Evolutionary conservation across 805 yeast species (phyloP), one percentile per base, ranked within the genome.

Genomic region (Diddensiella transvaalensis): DNA sequence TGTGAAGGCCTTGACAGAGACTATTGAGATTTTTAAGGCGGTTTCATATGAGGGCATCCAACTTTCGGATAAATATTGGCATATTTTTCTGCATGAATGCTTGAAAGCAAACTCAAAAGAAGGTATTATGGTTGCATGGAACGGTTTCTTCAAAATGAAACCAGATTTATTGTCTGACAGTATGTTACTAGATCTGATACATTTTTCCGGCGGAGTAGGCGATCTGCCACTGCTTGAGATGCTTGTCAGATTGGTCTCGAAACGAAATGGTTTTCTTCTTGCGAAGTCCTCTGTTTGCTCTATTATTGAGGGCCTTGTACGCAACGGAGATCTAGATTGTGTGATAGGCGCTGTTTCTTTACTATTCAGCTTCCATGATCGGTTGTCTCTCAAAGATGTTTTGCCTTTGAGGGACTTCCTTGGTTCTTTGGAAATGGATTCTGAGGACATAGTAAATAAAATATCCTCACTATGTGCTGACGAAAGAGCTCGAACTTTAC

Each of bases 401-500:
- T 6, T 17, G 8, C 17, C 21, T 8, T 8, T 35, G 8, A 8
- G 21, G 38, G 38, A 13, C 21, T 35, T 35, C 17, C 17, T 35
- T 35, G 38, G 38, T 18, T 10, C 15, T 15, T n/a, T 8, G 8
- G 38, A 17, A 35, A 8, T 35, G 21, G 8, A n/a, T 6, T 17
- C 38, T 8, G 38, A 35, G 17, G 17, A 8, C 18, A 8, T 35
- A 6, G 8, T 35, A 6, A 8, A 35, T 10, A 17, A 35, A 8
- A 18, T 35, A 8, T 10, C 21, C 21, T 6, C 8, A 6, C 15
- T 10, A 10, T n/a, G 21, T 15, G 17, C 8, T 6, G 21, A 17
- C 38, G 17, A 10, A 6, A 35, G 33, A 13, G 26, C 35, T 39
- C 13, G 42, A 22, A 46, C 52, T 2, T 30, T 46, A 4, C 23